phyloP scores from a whole-genome alignment of 352 stramenopile species.

The Globisporangium echinulatum region DNA sequence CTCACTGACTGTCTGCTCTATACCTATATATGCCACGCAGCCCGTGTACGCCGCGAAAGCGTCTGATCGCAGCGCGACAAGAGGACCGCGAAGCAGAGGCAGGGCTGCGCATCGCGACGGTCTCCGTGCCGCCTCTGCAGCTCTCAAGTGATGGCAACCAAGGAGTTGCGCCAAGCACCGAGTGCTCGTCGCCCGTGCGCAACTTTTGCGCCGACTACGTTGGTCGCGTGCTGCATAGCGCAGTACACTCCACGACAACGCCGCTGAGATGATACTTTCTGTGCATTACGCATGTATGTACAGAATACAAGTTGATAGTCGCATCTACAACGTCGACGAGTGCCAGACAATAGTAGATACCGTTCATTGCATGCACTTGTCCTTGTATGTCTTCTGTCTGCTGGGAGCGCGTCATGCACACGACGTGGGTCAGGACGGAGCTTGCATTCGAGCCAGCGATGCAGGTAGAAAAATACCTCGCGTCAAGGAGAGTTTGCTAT shows the following conservation, averaged over 20 bases:
- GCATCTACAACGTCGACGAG: too few species aligned
- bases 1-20: background rate
- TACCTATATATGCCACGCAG: constrained; percentile 12
- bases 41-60: constrained; percentile 60
- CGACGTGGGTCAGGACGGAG: too few species aligned
- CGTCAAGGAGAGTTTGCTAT: too few species aligned
- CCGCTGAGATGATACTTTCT: constrained; percentile 4
- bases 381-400: too few species aligned
- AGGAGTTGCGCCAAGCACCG: too few species aligned
- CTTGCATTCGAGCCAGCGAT: too few species aligned
- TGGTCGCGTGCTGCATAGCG: constrained; percentile 29
- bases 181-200: constrained; percentile 15
- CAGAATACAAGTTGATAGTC: too few species aligned
- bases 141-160: background rate
- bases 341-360: too few species aligned
- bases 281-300: too few species aligned
- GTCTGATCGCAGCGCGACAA: constrained; percentile 42
- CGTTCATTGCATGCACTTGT: too few species aligned
- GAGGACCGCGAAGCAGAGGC: constrained; percentile 52
- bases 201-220: constrained; percentile 47
- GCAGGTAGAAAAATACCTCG: too few species aligned
- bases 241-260: constrained; percentile 1
- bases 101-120: constrained; percentile 5
- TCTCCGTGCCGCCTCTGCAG: constrained; percentile 12
- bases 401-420: too few species aligned